Evolutionary conservation across 2,329 filamentous ascomycete species (phyloP).

Genomic region (Pseudogymnoascus sp.): DNA sequence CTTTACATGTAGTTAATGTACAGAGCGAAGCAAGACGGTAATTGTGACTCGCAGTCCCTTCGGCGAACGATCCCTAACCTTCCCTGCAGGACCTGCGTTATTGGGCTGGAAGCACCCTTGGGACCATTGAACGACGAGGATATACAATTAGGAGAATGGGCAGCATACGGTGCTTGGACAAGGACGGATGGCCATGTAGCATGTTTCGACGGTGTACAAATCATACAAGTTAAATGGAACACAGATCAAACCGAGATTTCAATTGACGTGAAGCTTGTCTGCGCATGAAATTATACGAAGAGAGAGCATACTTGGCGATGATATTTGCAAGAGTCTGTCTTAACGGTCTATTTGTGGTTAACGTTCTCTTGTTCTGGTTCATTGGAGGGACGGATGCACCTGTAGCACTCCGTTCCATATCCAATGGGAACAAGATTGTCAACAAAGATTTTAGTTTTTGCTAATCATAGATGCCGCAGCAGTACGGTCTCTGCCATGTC

Average conservation of each 20-base stretch:
- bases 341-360: not conserved
- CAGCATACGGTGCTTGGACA: not conserved
- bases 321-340: not conserved
- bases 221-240: constrained; percentile 13
- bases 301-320: not conserved
- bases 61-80: not conserved
- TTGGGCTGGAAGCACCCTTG: constrained; percentile 94
- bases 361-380: not conserved
- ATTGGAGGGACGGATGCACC: not conserved
- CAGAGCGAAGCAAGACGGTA: constrained; percentile 90
- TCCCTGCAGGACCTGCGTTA: constrained; percentile 57
- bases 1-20: constrained; percentile 71
- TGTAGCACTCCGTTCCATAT: not conserved
- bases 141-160: not conserved
- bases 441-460: not conserved
- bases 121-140: constrained; percentile 63
- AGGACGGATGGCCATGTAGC: not conserved
- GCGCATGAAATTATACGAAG: not conserved
- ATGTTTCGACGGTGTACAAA: constrained; percentile 12
- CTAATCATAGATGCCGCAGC: not conserved
- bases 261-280: not conserved
- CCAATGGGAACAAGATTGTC: not conserved
- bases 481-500: not conserved
- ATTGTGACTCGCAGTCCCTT: constrained; percentile 21
- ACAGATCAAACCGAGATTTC: not conserved